These are phyloP conservation scores for Lachnellula hyalina DNA, from an alignment of 2,329 filamentous ascomycete species.

Conservation along the genomic window DNA sequence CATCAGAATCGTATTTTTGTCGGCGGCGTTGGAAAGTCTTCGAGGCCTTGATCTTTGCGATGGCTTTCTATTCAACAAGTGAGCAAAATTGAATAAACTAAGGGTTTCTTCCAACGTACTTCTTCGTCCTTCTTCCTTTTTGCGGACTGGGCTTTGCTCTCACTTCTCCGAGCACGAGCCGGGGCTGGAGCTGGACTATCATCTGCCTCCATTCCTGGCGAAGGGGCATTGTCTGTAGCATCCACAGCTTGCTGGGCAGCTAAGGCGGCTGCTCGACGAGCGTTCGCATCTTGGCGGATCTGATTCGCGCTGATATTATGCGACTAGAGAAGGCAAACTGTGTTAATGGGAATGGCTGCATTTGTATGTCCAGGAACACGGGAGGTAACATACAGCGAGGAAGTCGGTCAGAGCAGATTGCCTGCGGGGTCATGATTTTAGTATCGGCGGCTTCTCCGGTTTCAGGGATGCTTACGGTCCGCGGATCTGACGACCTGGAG, in stretches of 20 bases:
- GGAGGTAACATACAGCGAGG: constrained; percentile 46
- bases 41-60: constrained; percentile 57
- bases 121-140: constrained; percentile 38
- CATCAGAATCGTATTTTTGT: constrained; percentile 37
- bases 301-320: constrained; percentile 65
- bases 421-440: constrained; percentile 26
- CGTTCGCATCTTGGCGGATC: constrained; percentile 46
- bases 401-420: constrained; percentile 66
- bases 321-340: constrained; percentile 46
- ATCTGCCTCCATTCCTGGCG: constrained; percentile 23
- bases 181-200: constrained; percentile 24
- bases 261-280: constrained; percentile 39
- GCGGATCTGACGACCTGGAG: constrained; percentile 23
- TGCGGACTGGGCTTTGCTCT: constrained; percentile 27
- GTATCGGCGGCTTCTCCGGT: not conserved
- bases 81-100: not conserved
- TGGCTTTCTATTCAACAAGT: constrained; percentile 37
- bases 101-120: constrained; percentile 23
- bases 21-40: constrained; percentile 52
- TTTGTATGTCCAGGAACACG: not conserved
- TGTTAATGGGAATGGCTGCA: constrained; percentile 32
- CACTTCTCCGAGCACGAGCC: constrained; percentile 18
- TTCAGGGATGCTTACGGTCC: constrained; percentile 24
- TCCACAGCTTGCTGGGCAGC: constrained; percentile 33
- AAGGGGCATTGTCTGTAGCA: constrained; percentile 28